A percentile compares a stretch with the other conserved stretches of the same genome.
These are phyloP conservation scores for Phialocephala sp. DNA, from an alignment of 2,329 filamentous ascomycete species.

Conservation along the genomic window DNA sequence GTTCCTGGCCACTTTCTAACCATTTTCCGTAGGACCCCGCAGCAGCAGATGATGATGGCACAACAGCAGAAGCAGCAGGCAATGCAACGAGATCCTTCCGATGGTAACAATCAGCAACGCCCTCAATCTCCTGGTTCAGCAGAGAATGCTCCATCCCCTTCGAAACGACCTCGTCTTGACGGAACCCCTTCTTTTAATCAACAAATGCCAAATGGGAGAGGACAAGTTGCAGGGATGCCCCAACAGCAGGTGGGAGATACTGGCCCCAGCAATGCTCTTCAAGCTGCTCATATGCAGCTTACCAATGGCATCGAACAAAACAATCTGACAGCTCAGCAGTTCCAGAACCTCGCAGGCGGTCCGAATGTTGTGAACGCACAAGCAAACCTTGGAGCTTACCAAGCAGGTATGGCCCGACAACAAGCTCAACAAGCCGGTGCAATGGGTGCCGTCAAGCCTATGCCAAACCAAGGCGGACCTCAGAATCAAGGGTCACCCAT, in stretches of 20 bases:
- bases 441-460: constrained; percentile 42
- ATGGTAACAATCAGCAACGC: constrained; percentile 75
- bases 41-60: constrained; percentile 71
- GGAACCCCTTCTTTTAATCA: constrained; percentile 70
- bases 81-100: constrained; percentile 88
- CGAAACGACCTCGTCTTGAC: constrained; percentile 85
- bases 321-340: constrained; percentile 76
- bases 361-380: constrained; percentile 37
- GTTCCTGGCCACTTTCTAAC: not conserved
- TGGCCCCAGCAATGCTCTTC: constrained; percentile 52
- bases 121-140: constrained; percentile 81
- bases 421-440: constrained; percentile 64
- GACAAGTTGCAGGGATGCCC: constrained; percentile 70
- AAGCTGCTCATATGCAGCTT: constrained; percentile 66
- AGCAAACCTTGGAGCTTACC: constrained; percentile 81
- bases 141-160: constrained; percentile 90
- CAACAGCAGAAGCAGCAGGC: constrained; percentile 76
- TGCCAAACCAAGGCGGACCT: constrained; percentile 76
- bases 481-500: constrained; percentile 80
- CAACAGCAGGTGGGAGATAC: constrained; percentile 67
- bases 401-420: constrained; percentile 82
- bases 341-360: constrained; percentile 63
- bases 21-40: not conserved
- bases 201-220: constrained; percentile 71
- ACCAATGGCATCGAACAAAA: constrained; percentile 77